A percentile compares a stretch with the other conserved stretches of the same genome.
Conservation (phyloP, 306 rosid genomes). For the Senna siamea region DNA sequence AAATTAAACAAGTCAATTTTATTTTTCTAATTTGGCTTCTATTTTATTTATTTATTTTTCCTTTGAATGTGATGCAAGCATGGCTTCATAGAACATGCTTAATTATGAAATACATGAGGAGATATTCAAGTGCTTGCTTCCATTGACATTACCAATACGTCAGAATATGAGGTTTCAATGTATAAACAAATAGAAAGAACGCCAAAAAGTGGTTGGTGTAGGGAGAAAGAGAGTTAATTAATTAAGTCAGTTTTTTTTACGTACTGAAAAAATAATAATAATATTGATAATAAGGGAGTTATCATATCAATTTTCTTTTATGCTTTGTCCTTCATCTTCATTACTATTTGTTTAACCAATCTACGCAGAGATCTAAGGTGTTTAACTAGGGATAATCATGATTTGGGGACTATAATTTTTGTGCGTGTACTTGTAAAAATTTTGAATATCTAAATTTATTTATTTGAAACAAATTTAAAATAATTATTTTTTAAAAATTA, state of each 20-base stretch:
- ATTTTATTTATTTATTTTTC: no score
- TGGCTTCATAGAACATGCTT: background rate
- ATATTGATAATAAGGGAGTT: background rate
- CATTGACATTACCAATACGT: background rate
- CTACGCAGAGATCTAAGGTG: no score
- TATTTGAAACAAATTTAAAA: no score
- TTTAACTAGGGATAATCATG: no score
- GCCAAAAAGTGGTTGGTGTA: background rate
- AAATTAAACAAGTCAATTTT: background rate
- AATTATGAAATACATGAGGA: background rate
- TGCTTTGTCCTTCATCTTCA: background rate
- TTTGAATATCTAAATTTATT: no score
- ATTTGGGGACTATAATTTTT: no score
- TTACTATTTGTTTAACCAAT: no score
- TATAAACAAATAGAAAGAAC: background rate
- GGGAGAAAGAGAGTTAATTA: background rate
- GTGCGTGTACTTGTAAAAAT: no score
- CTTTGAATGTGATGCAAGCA: background rate
- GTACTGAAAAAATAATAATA: no score
- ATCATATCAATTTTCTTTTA: background rate
- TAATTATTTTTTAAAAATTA: no score
- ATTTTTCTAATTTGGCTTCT: background rate
- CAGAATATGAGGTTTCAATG: background rate
- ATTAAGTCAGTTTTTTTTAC: background rate
- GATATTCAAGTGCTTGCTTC: conserved; percentile 6